These are phyloP conservation scores for Abortiporus biennis DNA, from an alignment of 1,284 basidiomycete genomes.

Conservation along the genomic window DNA sequence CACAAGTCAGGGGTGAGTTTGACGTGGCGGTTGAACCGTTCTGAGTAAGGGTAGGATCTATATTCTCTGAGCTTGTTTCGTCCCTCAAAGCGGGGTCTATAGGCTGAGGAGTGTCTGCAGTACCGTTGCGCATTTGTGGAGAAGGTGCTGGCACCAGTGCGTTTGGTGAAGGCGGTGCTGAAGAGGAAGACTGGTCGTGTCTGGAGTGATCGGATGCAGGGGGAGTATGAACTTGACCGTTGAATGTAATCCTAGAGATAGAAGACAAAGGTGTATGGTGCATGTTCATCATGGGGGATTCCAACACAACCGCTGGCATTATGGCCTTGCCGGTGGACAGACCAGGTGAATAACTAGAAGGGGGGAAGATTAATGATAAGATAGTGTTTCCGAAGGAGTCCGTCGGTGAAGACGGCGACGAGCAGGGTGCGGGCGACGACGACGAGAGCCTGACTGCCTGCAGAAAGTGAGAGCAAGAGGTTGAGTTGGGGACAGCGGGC, in stretches of 20 bases:
- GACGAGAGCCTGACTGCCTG: too few relatives aligned
- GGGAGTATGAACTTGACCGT: conserved; percentile 26
- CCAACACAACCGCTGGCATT: conserved; percentile 25
- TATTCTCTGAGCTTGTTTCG: conserved; percentile 14
- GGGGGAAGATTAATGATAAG: conserved; percentile 1
- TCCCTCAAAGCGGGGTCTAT: conserved; percentile 22
- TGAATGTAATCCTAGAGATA: conserved; percentile 23
- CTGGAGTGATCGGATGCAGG: conserved; percentile 25
- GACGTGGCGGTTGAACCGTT: conserved; percentile 15
- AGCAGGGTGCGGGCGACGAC: conserved; percentile 8
- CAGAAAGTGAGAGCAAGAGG: conserved; percentile 5
- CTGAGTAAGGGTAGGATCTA: conserved; percentile 21
- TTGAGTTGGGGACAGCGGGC: conserved; percentile 8
- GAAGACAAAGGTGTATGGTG: conserved; percentile 22
- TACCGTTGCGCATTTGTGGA: conserved; percentile 10
- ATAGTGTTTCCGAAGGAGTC: conserved; percentile 3
- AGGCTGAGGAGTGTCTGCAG: conserved; percentile 12
- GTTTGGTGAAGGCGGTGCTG: conserved; percentile 20
- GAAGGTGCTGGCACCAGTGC: conserved; percentile 3
- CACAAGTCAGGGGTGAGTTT: conserved; percentile 35
- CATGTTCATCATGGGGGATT: conserved; percentile 24
- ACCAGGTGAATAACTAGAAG: conserved; percentile 10
- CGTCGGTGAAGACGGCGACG: neutral
- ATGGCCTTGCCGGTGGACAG: too few relatives aligned
- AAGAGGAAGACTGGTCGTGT: conserved; percentile 20